Percentiles rank a stretch among this genome's conserved stretches.
phyloP scores from a whole-genome alignment of 2,329 filamentous ascomycete genomes.

The Fusarium udum region DNA sequence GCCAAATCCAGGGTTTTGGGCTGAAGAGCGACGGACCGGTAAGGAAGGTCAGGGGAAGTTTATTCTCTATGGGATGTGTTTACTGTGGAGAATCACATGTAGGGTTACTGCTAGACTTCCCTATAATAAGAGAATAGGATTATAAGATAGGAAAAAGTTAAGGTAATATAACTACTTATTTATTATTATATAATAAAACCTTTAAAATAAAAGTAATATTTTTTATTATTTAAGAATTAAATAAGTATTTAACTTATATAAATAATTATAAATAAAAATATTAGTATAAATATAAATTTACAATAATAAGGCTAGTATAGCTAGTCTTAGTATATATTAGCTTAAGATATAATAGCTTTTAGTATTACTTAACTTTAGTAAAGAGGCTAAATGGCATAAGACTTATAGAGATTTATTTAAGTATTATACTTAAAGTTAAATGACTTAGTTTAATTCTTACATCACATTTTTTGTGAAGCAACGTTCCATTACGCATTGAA shows the following conservation, averaged over 20 bases:
- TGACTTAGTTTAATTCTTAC: neutral
- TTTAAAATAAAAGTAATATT: too few relatives aligned
- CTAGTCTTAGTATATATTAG: neutral
- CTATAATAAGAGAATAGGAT: neutral
- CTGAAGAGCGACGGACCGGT: constrained; percentile 17
- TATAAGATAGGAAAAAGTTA: neutral
- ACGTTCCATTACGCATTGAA: neutral
- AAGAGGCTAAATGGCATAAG: neutral
- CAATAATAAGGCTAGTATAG: too few relatives aligned
- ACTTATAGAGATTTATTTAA: neutral
- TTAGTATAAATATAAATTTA: too few relatives aligned
- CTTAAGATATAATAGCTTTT: neutral
- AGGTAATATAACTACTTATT: too few relatives aligned
- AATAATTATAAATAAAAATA: too few relatives aligned
- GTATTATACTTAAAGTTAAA: neutral
- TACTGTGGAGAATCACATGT: constrained; percentile 7
- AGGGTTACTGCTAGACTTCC: neutral
- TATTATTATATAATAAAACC: too few relatives aligned
- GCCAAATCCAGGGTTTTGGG: neutral
- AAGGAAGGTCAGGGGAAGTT: neutral
- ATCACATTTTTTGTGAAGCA: neutral
- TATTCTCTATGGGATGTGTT: neutral
- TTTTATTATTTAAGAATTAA: too few relatives aligned
- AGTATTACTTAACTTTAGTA: neutral
- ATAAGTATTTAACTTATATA: too few relatives aligned